phyloP scores from a whole-genome alignment of 768 basidiomycete species.

The Tulasnella sp. region DNA sequence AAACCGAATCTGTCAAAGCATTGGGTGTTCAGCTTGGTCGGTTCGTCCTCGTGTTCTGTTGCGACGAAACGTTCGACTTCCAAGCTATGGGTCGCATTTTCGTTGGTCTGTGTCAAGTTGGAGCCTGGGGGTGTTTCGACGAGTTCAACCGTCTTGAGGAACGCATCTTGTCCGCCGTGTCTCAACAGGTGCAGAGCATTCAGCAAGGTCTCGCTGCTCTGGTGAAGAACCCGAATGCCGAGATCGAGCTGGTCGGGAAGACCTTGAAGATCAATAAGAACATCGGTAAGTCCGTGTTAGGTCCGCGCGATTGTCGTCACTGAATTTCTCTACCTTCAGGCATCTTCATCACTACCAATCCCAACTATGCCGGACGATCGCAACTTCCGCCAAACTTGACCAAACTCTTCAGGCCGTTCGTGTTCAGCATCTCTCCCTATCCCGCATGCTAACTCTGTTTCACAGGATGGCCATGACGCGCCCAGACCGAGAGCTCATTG shows the following conservation, averaged over 20 bases:
- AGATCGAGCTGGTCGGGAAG: conserved; percentile 94
- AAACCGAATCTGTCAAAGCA: conserved; percentile 98
- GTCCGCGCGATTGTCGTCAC: background rate
- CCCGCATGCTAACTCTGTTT: conserved; percentile 11
- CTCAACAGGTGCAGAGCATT: conserved; percentile 97
- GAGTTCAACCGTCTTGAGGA: conserved; percentile 98
- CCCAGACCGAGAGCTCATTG: conserved; percentile 95
- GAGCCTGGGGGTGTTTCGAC: conserved; percentile 98
- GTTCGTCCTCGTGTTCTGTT: conserved; percentile 99
- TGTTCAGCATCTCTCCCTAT: conserved; percentile 18
- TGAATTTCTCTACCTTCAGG: conserved; percentile 33
- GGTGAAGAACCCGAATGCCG: conserved; percentile 70
- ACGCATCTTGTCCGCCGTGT: conserved; percentile 93
- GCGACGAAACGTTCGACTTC: conserved; percentile 99
- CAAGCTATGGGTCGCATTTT: conserved; percentile 99
- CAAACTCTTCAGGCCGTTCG: conserved; percentile 85
- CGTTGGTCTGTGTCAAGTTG: conserved; percentile 95
- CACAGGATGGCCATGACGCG: conserved; percentile 96
- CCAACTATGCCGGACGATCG: conserved; percentile 96
- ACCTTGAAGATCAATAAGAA: conserved; percentile 85
- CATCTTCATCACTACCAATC: conserved; percentile 98
- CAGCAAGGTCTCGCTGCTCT: conserved; percentile 85
- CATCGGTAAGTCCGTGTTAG: conserved; percentile 44
- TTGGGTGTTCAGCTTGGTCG: conserved; percentile 94
- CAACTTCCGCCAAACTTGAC: conserved; percentile 77